Conservation (phyloP, 2,329 filamentous ascomycete species). For the Pseudopithomyces maydicus region DNA sequence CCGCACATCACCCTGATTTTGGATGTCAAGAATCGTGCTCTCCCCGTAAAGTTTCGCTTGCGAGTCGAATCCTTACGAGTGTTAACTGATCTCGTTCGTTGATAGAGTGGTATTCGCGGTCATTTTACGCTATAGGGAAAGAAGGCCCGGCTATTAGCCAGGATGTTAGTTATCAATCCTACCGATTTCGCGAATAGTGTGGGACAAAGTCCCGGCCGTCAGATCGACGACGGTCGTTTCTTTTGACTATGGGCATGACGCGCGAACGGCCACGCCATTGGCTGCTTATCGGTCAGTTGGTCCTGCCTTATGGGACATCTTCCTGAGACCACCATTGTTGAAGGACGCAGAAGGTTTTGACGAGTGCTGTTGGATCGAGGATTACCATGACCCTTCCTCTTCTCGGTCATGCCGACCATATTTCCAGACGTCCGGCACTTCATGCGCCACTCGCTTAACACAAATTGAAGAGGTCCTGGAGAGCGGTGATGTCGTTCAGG, state of each 20-base stretch:
- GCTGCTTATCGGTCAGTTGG: background rate
- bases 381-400: background rate
- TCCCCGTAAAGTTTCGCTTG: background rate
- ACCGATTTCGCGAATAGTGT: background rate
- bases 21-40: background rate
- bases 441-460: background rate
- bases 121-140: background rate
- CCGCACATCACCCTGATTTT: background rate
- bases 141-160: background rate
- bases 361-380: background rate
- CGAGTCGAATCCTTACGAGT: background rate
- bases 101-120: background rate
- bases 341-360: constrained; percentile 3
- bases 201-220: background rate
- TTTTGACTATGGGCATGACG: background rate
- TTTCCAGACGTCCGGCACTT: background rate
- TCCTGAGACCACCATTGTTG: background rate
- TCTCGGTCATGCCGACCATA: background rate
- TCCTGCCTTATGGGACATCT: background rate
- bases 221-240: background rate
- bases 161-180: background rate
- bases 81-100: background rate
- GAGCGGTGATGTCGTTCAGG: background rate
- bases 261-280: background rate
- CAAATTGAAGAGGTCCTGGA: background rate